Evolutionary conservation across 1,284 basidiomycete species (phyloP), one percentile per base, ranked within the genome.

Genomic region (Pyrrhoderma lamaoense): DNA sequence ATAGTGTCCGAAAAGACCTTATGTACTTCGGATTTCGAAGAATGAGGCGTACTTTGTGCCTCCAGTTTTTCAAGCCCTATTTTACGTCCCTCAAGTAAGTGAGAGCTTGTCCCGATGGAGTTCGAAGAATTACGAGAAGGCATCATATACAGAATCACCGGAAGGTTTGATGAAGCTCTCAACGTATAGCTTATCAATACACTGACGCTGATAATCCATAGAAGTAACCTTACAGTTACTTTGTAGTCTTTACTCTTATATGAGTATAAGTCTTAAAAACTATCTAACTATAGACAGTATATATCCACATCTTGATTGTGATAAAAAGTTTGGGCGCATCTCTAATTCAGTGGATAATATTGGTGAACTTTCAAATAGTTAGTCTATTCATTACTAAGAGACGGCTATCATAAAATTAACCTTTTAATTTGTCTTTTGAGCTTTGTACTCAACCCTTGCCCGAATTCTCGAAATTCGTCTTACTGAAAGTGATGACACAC

Each of bases 81-180:
- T 76, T 60, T 76, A 75, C 56, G 71, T 88, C 3, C 84, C 82
- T 1, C 84, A 87, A 71, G 73, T 86, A 25, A 71, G 82, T 37
- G 58, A 73, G 43, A 65, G 69, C 2, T 65, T 81, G 34, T 73
- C 81, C 1, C 65, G 61, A 9, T 72, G 81, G 61, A 67, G 70
- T 23, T 68, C 76, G 13, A 25, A 42, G 23, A 44, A 39, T n/a
- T 34, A 25, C n/a, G 47, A 48, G 11, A 35, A 16, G 5, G 7
- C 25, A 23, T 16, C 14, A 18, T 25, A 39, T 45, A 3, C 19
- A 38, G 52, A 47, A 11, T 49, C 43, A 44, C 42, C 52, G 37
- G 16, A 37, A 22, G 52, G 52, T 53, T 16, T 16, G 11, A 11
- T 31, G 27, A 31, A 31, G 27, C 27, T 5, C 11, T 31, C 7